phyloP scores from a whole-genome alignment of 345 rosid species.

The Kandelia obovata region DNA sequence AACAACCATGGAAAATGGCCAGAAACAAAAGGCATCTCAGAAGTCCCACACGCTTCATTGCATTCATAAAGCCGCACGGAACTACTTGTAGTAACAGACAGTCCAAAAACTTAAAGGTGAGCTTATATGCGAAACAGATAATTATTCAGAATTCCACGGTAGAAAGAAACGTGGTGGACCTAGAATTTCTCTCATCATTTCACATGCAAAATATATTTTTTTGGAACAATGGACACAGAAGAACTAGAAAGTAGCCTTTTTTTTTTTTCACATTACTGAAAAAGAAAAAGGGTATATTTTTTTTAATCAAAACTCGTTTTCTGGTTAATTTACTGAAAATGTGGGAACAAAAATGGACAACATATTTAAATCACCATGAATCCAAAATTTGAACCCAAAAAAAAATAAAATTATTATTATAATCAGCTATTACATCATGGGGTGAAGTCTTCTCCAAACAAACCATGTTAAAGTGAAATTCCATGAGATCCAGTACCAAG shows the following conservation, averaged over 20 bases:
- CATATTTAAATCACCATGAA: too few species aligned
- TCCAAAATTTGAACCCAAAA: too few species aligned
- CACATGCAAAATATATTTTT: too few species aligned
- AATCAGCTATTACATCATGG: background rate
- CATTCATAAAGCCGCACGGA: background rate
- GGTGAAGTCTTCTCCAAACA: conserved; percentile 6
- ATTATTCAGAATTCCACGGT: background rate
- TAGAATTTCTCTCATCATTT: background rate
- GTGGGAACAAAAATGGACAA: too few species aligned
- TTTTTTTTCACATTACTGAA: too few species aligned
- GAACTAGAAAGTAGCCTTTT: too few species aligned
- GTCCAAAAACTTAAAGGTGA: background rate
- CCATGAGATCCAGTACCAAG: background rate
- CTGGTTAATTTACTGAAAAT: too few species aligned
- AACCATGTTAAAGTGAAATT: conserved; percentile 2
- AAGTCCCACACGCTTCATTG: conserved; percentile 7
- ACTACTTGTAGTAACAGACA: background rate
- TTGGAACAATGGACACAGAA: too few species aligned
- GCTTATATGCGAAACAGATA: background rate
- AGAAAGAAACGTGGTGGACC: background rate
- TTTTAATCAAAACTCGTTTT: too few species aligned
- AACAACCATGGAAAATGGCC: conserved; percentile 4
- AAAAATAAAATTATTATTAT: background rate
- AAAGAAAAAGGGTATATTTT: too few species aligned
- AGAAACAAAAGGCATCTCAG: background rate